phyloP scores from a whole-genome alignment of 1,284 basidiomycete genomes.

The Cyathus olla region DNA sequence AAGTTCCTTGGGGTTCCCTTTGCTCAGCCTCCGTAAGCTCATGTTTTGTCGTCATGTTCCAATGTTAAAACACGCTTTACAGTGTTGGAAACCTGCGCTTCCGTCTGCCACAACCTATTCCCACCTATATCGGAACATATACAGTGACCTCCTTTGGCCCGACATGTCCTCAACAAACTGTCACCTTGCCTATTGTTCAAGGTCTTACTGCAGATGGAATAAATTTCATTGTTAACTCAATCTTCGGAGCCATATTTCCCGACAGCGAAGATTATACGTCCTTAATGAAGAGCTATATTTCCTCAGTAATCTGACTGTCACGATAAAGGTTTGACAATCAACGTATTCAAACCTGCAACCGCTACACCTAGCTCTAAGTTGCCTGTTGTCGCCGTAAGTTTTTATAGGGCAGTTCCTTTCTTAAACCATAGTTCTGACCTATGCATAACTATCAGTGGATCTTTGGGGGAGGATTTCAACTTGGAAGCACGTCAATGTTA shows the following conservation, averaged over 20 bases:
- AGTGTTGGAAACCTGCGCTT: constrained; percentile 54
- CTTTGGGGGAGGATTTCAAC: constrained; percentile 55
- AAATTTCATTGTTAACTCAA: constrained; percentile 47
- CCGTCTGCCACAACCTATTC: constrained; percentile 51
- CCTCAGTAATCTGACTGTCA: background rate
- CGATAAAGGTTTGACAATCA: constrained; percentile 62
- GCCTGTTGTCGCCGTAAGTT: constrained; percentile 65
- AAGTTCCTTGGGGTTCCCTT: constrained; percentile 64
- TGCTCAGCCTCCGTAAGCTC: constrained; percentile 53
- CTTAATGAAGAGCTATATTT: background rate
- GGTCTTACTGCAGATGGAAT: constrained; percentile 45
- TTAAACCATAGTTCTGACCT: background rate
- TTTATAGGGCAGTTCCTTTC: background rate
- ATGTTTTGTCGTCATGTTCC: background rate
- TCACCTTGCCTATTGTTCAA: constrained; percentile 41
- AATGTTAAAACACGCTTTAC: background rate
- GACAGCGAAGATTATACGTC: constrained; percentile 62
- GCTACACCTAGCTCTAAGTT: constrained; percentile 51
- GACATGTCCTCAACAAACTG: constrained; percentile 59
- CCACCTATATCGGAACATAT: constrained; percentile 47
- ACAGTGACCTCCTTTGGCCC: constrained; percentile 52
- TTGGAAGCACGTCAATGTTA: no score
- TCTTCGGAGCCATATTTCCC: constrained; percentile 43
- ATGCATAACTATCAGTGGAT: constrained; percentile 59
- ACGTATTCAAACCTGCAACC: constrained; percentile 62